Percentiles rank a stretch among this genome's conserved stretches.
These are phyloP conservation scores for Dioscorea dumetorum DNA, from an alignment of 106 monocot species.

Conservation along the genomic window DNA sequence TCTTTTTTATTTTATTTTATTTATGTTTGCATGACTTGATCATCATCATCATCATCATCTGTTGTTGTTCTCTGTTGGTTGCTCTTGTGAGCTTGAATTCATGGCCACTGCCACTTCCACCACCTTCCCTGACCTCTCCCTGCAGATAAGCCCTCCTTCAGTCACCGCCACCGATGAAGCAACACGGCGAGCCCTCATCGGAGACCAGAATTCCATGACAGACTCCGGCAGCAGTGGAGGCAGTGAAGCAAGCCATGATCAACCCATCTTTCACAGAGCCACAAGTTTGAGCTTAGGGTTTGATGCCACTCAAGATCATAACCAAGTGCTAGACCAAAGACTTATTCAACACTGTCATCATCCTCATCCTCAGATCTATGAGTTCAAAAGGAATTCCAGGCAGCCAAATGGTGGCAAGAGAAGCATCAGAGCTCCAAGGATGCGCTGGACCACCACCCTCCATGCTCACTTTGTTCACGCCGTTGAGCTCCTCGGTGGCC, in stretches of 20 bases:
- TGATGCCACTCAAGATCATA: not conserved
- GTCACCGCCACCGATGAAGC: not conserved
- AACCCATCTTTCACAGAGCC: not conserved
- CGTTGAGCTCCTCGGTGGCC: slow-evolving; percentile 71
- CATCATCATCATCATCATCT: not conserved
- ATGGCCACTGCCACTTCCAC: slow-evolving; percentile 7
- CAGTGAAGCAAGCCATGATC: slow-evolving; percentile 6
- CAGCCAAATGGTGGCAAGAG: slow-evolving; percentile 21
- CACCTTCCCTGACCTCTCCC: slow-evolving; percentile 28
- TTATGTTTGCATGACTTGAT: slow-evolving; percentile 2
- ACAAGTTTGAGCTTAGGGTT: slow-evolving; percentile 23
- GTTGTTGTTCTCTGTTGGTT: not conserved
- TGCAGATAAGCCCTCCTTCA: slow-evolving; percentile 33
- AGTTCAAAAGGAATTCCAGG: slow-evolving; percentile 25
- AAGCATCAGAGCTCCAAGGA: slow-evolving; percentile 54
- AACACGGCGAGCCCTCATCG: not conserved
- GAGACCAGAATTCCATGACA: not conserved
- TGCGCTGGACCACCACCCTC: slow-evolving; percentile 68
- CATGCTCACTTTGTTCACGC: slow-evolving; percentile 70
- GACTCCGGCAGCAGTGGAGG: slow-evolving; percentile 17
- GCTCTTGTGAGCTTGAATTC: not conserved
- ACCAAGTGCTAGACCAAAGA: too few species aligned
- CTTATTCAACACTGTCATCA: slow-evolving; percentile 7
- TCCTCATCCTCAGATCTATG: slow-evolving; percentile 27
- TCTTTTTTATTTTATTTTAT: too few species aligned